Conservation (phyloP, 2,329 filamentous ascomycete genomes). For the Penicillium nordicum region DNA sequence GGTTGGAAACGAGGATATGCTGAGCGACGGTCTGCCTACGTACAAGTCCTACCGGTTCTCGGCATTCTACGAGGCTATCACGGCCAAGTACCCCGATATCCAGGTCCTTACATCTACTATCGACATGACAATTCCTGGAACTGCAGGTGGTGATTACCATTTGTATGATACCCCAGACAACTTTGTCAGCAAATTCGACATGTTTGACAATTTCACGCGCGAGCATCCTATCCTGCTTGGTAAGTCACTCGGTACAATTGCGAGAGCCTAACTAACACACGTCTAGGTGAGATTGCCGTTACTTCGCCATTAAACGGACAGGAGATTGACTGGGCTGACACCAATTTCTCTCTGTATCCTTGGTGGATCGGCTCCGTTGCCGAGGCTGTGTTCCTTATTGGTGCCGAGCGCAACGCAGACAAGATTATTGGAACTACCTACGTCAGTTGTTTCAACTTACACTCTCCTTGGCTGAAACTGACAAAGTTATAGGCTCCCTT, state of each 20-base stretch:
- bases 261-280: not conserved
- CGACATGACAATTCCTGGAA: slow-evolving; percentile 25
- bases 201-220: slow-evolving; percentile 50
- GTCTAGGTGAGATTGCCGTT: slow-evolving; percentile 26
- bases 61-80: slow-evolving; percentile 59
- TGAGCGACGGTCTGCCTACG: slow-evolving; percentile 51
- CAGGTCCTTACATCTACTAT: slow-evolving; percentile 40
- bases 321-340: slow-evolving; percentile 46
- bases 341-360: slow-evolving; percentile 47
- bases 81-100: slow-evolving; percentile 55
- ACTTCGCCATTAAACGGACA: slow-evolving; percentile 43
- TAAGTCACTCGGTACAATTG: slow-evolving; percentile 1
- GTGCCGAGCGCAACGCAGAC: slow-evolving; percentile 59
- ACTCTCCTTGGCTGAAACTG: not conserved
- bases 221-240: slow-evolving; percentile 27
- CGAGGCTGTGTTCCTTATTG: slow-evolving; percentile 63
- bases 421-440: slow-evolving; percentile 30
- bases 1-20: slow-evolving; percentile 66
- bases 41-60: slow-evolving; percentile 56
- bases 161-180: slow-evolving; percentile 52
- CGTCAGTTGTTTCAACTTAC: slow-evolving; percentile 11
- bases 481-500: slow-evolving; percentile 23
- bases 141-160: slow-evolving; percentile 43
- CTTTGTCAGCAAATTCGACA: slow-evolving; percentile 50
- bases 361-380: slow-evolving; percentile 61